Evolutionary conservation across 768 basidiomycete genomes (phyloP), one percentile per base, ranked within the genome.

Genomic region (Gymnopilus junonius): DNA sequence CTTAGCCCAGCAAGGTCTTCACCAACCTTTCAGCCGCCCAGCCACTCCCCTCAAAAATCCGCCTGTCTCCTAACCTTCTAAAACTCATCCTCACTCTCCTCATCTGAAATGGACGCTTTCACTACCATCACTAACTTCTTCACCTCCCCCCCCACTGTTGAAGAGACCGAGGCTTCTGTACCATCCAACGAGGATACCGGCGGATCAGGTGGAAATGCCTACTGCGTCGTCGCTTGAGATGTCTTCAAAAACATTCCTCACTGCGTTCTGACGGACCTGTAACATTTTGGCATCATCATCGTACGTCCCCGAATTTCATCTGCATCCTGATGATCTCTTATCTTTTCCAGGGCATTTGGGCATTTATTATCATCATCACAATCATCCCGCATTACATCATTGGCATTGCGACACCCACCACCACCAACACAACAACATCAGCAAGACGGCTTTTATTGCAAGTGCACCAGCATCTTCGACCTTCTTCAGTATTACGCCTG

Each of bases 191-290:
- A 70, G 56, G 69, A 70, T 58, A 63, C 57, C 11, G 43, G 54
- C 25, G 67, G 67, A 8, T 37, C 31, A 1, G 61, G 60, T 31
- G 62, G 64, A 25, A 69, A 67, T 48, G 55, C 59, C 32, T 72
- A 69, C 62, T 72, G 71, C 53, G 66, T 72, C 68, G 64, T 72
- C 62, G 71, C 71, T 55, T 72, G 66, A 72, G 67, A 46, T 43
- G 59, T 31, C 32, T 61, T 12, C n/a, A n/a, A n/a, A n/a, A n/a
- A n/a, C 2, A 61, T 54, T 37, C 37, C 67, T 60, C 67, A n/a
- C 57, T 15, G 62, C 61, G 58, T 34, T 56, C 62, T 66, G 65
- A 66, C 70, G 64, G 32, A 17, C 51, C 63, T 59, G 55, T 65
- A 65, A 64, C 56, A 45, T 53, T 14, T 31, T 35, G 46, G 56